These are phyloP conservation scores for Podospora pseudoanserina DNA, from an alignment of 495 filamentous ascomycete genomes.

Conservation along the genomic window DNA sequence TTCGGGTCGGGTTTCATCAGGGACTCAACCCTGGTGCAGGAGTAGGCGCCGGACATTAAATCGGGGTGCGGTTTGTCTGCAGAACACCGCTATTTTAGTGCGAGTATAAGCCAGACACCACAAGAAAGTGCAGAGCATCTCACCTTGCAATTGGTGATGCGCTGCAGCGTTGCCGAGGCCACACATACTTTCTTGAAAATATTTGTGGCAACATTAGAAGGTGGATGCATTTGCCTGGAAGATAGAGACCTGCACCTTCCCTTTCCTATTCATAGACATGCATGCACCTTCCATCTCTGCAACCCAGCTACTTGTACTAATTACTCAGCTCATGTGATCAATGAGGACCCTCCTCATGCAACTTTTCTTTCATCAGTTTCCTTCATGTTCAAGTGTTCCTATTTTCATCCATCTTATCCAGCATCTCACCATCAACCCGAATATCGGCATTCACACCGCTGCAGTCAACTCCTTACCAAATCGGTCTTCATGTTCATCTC, in stretches of 20 bases:
- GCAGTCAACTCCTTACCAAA: not conserved
- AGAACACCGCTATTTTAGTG: not conserved
- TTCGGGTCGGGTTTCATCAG: not conserved
- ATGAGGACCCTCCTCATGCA: not conserved
- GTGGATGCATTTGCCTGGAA: not conserved
- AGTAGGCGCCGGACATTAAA: not conserved
- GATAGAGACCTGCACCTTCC: not conserved
- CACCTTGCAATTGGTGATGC: not conserved
- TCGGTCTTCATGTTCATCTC: not conserved
- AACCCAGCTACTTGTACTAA: not conserved
- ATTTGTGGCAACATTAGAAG: not conserved
- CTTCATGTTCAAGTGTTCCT: not conserved
- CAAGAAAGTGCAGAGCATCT: not conserved
- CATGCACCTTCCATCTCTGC: not conserved
- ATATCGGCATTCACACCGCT: not conserved
- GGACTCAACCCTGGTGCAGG: not conserved
- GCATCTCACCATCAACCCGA: not conserved
- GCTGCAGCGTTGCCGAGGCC: not conserved
- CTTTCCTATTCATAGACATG: not conserved
- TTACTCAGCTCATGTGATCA: not conserved
- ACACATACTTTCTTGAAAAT: not conserved
- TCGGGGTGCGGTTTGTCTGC: not conserved
- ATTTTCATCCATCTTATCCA: not conserved
- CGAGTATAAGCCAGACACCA: not conserved
- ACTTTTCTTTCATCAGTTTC: not conserved